Evolutionary conservation across 2,329 filamentous ascomycete genomes (phyloP).

Genomic region (Xylaria arbuscula): DNA sequence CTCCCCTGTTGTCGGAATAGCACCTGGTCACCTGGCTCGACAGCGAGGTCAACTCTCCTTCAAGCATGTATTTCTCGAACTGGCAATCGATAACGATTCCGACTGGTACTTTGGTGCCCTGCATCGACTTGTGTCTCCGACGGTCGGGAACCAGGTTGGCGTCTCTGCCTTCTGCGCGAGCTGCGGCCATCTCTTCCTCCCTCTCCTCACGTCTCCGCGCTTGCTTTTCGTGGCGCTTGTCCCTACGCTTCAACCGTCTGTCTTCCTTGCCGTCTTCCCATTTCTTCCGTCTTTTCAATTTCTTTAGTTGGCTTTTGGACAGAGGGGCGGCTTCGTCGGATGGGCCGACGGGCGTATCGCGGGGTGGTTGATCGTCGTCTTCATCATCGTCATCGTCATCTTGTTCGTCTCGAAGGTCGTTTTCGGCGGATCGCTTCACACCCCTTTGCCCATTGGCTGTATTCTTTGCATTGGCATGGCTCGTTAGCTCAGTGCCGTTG

Average conservation of each 20-base stretch:
- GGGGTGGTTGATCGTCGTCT: slow-evolving; percentile 66
- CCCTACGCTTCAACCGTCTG: slow-evolving; percentile 67
- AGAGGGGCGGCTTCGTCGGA: slow-evolving; percentile 54
- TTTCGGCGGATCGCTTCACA: slow-evolving; percentile 53
- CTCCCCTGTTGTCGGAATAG: slow-evolving; percentile 86
- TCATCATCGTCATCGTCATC: slow-evolving; percentile 67
- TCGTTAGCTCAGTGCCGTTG: slow-evolving; percentile 29
- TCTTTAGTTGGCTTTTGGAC: slow-evolving; percentile 90
- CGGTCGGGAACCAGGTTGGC: slow-evolving; percentile 51
- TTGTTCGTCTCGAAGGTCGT: slow-evolving; percentile 68
- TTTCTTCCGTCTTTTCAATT: slow-evolving; percentile 74
- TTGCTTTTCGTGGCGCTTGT: slow-evolving; percentile 63
- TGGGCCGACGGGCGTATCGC: slow-evolving; percentile 54
- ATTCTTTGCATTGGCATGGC: slow-evolving; percentile 23
- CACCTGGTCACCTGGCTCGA: slow-evolving; percentile 84
- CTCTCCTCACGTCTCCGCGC: slow-evolving; percentile 62
- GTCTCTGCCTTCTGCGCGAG: slow-evolving; percentile 56
- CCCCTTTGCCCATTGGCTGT: slow-evolving; percentile 38
- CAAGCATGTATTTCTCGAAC: slow-evolving; percentile 90
- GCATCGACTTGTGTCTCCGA: slow-evolving; percentile 50
- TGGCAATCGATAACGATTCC: slow-evolving; percentile 89
- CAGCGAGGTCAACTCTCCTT: slow-evolving; percentile 86
- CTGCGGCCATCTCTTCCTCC: slow-evolving; percentile 61
- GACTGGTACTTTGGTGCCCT: slow-evolving; percentile 71
- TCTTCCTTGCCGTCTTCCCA: slow-evolving; percentile 79